phyloP scores from a whole-genome alignment of 164 flowering plant genomes.

The Platanus orientalis region DNA sequence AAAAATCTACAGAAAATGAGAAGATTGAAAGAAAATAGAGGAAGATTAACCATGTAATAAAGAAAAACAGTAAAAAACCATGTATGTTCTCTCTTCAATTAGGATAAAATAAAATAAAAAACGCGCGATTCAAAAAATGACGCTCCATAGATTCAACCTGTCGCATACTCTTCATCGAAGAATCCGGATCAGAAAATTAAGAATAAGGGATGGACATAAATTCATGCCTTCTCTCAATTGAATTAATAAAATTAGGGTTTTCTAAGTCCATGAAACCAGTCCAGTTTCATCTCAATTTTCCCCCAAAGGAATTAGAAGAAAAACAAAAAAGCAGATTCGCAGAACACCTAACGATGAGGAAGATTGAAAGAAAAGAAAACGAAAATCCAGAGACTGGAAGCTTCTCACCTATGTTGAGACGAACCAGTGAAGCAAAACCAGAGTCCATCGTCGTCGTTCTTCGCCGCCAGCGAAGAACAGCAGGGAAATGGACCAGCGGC shows the following conservation, averaged over 20 bases:
- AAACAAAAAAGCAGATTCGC: background rate
- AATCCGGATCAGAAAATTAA: background rate
- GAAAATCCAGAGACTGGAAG: slow-evolving; percentile 1
- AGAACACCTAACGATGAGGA: background rate
- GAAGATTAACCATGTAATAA: background rate
- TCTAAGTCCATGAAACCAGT: background rate
- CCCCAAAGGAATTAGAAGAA: background rate
- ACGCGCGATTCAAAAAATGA: background rate
- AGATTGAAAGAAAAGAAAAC: background rate
- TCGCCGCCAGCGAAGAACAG: background rate
- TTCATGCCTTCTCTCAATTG: background rate
- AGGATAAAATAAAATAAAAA: background rate
- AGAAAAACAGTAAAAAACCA: too few species aligned
- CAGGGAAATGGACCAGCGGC: background rate
- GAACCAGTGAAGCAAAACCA: slow-evolving; percentile 41
- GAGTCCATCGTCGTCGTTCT: slow-evolving; percentile 20
- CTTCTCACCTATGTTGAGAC: slow-evolving; percentile 57
- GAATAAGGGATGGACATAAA: background rate
- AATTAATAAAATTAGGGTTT: background rate
- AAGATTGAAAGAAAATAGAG: background rate
- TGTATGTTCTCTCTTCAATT: too few species aligned
- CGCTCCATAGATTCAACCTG: background rate
- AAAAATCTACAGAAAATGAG: background rate
- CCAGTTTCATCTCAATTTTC: background rate
- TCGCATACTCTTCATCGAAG: background rate